phyloP scores from a whole-genome alignment of 148 eudicot genomes.

The Drosera capensis region DNA sequence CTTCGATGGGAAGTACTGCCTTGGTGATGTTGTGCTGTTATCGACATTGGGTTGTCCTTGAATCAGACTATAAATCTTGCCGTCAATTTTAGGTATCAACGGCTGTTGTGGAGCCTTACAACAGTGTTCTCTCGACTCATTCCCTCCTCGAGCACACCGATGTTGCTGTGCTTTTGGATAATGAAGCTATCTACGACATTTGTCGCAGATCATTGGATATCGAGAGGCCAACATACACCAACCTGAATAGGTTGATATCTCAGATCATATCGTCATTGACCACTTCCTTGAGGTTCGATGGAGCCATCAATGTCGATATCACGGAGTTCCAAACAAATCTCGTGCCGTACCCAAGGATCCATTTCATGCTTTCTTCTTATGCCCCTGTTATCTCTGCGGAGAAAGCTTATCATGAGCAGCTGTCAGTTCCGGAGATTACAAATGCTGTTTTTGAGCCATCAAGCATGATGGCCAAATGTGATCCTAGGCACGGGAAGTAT shows the following conservation, averaged over 20 bases:
- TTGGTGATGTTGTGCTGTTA: no score
- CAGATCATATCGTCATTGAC: slow-evolving; percentile 29
- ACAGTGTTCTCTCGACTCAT: slow-evolving; percentile 29
- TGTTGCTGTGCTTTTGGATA: slow-evolving; percentile 20
- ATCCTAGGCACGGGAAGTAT: slow-evolving; percentile 33
- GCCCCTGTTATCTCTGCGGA: slow-evolving; percentile 25
- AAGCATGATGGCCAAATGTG: slow-evolving; percentile 39
- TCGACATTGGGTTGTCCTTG: neutral
- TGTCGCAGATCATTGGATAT: slow-evolving; percentile 31
- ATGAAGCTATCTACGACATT: slow-evolving; percentile 32
- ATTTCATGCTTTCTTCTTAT: slow-evolving; percentile 33
- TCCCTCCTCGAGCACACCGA: slow-evolving; percentile 31
- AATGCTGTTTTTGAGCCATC: slow-evolving; percentile 25
- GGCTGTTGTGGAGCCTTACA: slow-evolving; percentile 29
- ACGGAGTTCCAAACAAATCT: slow-evolving; percentile 32
- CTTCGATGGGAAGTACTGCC: no score
- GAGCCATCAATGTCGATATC: slow-evolving; percentile 23
- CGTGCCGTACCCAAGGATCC: slow-evolving; percentile 23
- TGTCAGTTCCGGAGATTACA: slow-evolving; percentile 24
- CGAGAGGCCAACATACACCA: slow-evolving; percentile 34
- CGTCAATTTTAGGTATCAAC: slow-evolving; percentile 37
- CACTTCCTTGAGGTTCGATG: slow-evolving; percentile 32
- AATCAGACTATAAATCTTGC: neutral
- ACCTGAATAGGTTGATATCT: slow-evolving; percentile 24
- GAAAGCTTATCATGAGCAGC: slow-evolving; percentile 22